phyloP scores from a whole-genome alignment of 495 filamentous ascomycete genomes.

The Lepidopterella palustris region DNA sequence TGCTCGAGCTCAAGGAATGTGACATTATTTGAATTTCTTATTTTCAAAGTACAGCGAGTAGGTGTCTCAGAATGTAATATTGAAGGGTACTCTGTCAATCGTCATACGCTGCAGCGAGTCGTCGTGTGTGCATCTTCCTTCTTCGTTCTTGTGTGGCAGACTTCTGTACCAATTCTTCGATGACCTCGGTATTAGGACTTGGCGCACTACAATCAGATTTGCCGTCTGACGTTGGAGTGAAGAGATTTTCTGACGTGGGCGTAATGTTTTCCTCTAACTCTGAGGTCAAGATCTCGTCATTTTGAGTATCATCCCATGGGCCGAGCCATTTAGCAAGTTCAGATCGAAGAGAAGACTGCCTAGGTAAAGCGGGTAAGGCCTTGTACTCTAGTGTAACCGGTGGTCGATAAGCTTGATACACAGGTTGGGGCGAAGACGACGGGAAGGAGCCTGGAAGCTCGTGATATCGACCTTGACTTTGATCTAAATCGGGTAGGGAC shows the following conservation, averaged over 20 bases:
- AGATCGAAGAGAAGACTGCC: neutral
- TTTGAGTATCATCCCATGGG: neutral
- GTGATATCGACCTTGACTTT: neutral
- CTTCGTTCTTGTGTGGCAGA: neutral
- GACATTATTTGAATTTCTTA: no score
- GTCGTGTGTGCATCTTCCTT: neutral
- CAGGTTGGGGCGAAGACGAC: neutral
- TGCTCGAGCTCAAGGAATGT: no score
- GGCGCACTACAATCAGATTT: neutral
- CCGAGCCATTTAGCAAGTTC: neutral
- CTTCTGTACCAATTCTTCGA: neutral
- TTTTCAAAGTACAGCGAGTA: no score
- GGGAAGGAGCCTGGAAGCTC: constrained; percentile 2
- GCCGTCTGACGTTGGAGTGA: neutral
- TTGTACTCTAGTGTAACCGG: neutral
- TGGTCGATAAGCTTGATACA: neutral
- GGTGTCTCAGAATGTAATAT: neutral
- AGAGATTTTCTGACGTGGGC: no score
- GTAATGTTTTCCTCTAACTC: no score
- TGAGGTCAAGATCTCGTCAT: neutral
- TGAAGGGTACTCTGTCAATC: neutral
- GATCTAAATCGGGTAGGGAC: neutral
- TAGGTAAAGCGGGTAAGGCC: neutral
- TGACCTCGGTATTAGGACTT: no score
- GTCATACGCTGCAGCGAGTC: neutral